Evolutionary conservation across 371 early-diverging fungal genomes (phyloP).

Genomic region (Mucor plumbeus): DNA sequence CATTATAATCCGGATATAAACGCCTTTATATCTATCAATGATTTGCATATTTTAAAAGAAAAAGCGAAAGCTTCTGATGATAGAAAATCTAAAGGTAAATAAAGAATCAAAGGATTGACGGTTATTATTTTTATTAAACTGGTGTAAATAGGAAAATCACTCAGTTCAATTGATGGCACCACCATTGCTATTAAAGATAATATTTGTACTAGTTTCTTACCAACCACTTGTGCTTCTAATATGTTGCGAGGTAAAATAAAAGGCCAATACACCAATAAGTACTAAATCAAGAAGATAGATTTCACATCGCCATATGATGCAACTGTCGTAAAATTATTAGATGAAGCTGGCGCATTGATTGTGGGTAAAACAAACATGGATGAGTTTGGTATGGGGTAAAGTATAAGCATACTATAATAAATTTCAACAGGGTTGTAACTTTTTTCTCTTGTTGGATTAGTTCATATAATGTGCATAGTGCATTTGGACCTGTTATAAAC

Average conservation of each 20-base stretch:
- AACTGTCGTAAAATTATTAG: conserved; percentile 71
- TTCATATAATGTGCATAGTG: conserved; percentile 59
- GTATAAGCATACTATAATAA: not conserved
- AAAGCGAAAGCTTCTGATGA: conserved; percentile 17
- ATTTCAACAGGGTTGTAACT: not conserved
- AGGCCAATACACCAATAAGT: not conserved
- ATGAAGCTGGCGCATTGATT: conserved; percentile 70
- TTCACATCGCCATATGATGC: conserved; percentile 82
- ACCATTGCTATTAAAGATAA: conserved; percentile 78
- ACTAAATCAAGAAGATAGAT: conserved; percentile 34
- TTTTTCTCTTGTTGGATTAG: conserved; percentile 16
- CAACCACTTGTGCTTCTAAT: conserved; percentile 74
- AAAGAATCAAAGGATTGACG: not conserved
- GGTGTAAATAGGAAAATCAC: conserved; percentile 4
- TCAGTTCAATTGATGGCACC: conserved; percentile 61
- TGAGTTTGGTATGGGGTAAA: conserved; percentile 97
- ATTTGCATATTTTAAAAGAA: not conserved
- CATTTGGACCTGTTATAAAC: conserved; percentile 57
- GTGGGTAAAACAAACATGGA: conserved; percentile 95
- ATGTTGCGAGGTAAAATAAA: conserved; percentile 62
- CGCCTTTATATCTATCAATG: conserved; percentile 43
- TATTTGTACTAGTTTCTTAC: conserved; percentile 63
- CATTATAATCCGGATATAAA: conserved; percentile 35
- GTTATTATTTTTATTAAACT: not conserved
- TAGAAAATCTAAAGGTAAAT: conserved; percentile 17